Evolutionary conservation across 2,329 filamentous ascomycete genomes (phyloP), one percentile per base, ranked within the genome.

Genomic region (Trichoderma oligosporum): DNA sequence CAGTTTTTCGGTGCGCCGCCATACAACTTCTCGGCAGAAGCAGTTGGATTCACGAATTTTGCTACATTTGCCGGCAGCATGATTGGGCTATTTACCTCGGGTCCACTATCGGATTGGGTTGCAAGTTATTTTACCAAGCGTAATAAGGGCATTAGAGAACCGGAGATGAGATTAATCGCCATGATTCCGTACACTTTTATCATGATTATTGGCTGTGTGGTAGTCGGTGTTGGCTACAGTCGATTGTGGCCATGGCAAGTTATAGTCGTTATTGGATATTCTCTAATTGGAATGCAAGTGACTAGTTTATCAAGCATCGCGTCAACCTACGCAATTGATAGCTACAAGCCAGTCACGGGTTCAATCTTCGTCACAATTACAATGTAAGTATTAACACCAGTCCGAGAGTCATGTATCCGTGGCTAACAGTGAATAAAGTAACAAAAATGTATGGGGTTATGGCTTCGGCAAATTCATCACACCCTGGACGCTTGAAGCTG

Each of bases 21-120:
- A 27, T 54, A 54, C 12, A 54, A 54, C 22, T 54, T 54, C 6
- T 45, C 51, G 9, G 36, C 41, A 2, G 14, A 54, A 20, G n/a
- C 29, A 24, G 51, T 54, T 3, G 51, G 51, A 7, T 54, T 54
- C n/a, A 54, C 51, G 29, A 54, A 54, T n/a, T 54, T 54, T 18
- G 51, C 51, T 14, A 27, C 45, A 7, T 54, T 54, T 11, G 31
- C 20, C 6, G 51, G 51, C 2, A 35, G 41, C 4, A 54, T 54
- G 51, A 45, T 54, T 20, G 51, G 51, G 3, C 11, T 54, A 7
- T 24, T 54, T 2, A 54, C 51, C 20, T 54, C 51, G 3, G 51
- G 51, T 11, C 51, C 51, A 36, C 12, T 45, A 5, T 54, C 51
- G 18, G 51, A 54, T 9, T 54, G 51, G 51, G 29, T 54, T 45